phyloP scores from a whole-genome alignment of 495 filamentous ascomycete genomes.

The Letharia columbiana region DNA sequence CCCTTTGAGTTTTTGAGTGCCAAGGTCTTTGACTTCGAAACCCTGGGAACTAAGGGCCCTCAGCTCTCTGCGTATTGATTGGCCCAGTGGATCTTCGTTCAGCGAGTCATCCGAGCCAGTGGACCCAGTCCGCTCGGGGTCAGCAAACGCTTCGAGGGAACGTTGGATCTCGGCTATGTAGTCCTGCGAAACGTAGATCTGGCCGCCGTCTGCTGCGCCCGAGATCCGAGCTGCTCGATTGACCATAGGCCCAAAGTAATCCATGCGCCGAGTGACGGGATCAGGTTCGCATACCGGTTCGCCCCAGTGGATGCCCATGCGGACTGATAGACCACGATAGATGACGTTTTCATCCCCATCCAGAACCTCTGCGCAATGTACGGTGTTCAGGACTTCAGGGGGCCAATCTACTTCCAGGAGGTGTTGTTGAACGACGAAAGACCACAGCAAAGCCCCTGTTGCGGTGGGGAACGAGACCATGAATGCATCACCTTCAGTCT shows the following conservation, averaged over 20 bases:
- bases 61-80: constrained; percentile 77
- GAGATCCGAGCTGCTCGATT: constrained; percentile 92
- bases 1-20: constrained; percentile 87
- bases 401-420: constrained; percentile 89
- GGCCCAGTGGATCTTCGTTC: constrained; percentile 60
- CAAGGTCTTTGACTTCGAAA: constrained; percentile 94
- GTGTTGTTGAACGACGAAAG: constrained; percentile 82
- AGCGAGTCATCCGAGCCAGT: constrained; percentile 59
- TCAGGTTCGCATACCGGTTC: constrained; percentile 89
- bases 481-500: constrained; percentile 98
- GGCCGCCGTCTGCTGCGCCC: constrained; percentile 88
- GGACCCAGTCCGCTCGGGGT: constrained; percentile 60
- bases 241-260: constrained; percentile 99
- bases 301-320: constrained; percentile 97
- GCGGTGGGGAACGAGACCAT: constrained; percentile 98
- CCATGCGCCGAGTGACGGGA: constrained; percentile 94
- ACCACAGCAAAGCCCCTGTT: constrained; percentile 89
- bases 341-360: constrained; percentile 86
- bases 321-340: constrained; percentile 84
- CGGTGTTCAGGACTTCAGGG: constrained; percentile 77
- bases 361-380: constrained; percentile 68
- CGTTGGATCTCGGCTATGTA: constrained; percentile 94
- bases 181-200: constrained; percentile 92
- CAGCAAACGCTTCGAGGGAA: constrained; percentile 74
- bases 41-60: constrained; percentile 82